Evolutionary conservation across 2,329 filamentous ascomycete species (phyloP).

Genomic region (Aspergillus pseudoglaucus): DNA sequence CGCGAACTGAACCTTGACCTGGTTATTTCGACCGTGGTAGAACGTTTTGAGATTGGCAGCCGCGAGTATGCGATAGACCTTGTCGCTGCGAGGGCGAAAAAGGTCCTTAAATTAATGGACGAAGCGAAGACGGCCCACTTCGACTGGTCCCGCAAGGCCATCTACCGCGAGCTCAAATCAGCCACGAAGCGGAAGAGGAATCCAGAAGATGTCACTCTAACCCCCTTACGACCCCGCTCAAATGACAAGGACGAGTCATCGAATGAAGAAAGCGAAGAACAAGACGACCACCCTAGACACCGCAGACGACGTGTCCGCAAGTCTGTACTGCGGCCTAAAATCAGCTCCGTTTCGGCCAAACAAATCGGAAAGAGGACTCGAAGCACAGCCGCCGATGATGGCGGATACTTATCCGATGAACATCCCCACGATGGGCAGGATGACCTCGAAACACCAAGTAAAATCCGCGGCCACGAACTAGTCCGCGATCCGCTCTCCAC

Average conservation of each 20-base stretch:
- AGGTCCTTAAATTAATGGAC: constrained; percentile 31
- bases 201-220: constrained; percentile 24
- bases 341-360: constrained; percentile 33
- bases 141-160: constrained; percentile 37
- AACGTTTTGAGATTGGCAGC: constrained; percentile 28
- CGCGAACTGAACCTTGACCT: constrained; percentile 34
- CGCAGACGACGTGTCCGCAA: constrained; percentile 31
- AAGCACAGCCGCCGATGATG: constrained; percentile 18
- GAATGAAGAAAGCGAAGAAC: constrained; percentile 23
- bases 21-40: constrained; percentile 24
- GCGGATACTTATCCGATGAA: constrained; percentile 20
- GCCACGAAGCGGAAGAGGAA: constrained; percentile 19
- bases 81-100: constrained; percentile 25
- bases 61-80: constrained; percentile 32
- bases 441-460: constrained; percentile 29
- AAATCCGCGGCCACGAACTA: constrained; percentile 26
- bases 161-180: constrained; percentile 36
- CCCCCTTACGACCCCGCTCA: constrained; percentile 26
- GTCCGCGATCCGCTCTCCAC: constrained; percentile 27
- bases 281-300: constrained; percentile 17
- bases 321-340: constrained; percentile 40
- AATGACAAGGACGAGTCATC: constrained; percentile 24
- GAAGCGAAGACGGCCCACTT: constrained; percentile 29
- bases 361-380: constrained; percentile 37
- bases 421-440: constrained; percentile 17